Evolutionary conservation across 202 grass and related monocot species (phyloP).

Genomic region (Saccharum hybrid): DNA sequence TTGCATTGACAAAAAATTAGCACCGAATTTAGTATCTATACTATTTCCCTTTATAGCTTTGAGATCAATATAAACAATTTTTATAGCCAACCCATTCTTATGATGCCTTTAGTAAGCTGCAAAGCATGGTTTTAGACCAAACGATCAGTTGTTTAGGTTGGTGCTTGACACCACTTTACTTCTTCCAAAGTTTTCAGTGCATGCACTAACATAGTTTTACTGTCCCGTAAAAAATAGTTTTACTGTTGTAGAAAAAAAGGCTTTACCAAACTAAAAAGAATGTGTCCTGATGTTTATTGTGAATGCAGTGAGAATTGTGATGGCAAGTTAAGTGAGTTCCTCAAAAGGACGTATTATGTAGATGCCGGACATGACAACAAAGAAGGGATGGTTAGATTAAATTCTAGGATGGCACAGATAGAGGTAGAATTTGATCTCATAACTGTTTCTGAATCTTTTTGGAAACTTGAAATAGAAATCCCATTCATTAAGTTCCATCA

Average conservation of each 20-base stretch:
- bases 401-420: constrained; percentile 71
- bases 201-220: neutral
- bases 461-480: constrained; percentile 9
- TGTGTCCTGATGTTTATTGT: constrained; percentile 28
- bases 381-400: constrained; percentile 84
- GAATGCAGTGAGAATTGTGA: constrained; percentile 82
- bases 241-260: neutral
- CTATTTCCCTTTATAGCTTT: neutral
- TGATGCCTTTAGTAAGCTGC: neutral
- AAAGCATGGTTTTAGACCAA: constrained; percentile 8
- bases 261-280: neutral
- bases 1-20: neutral
- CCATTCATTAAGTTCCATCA: constrained; percentile 16
- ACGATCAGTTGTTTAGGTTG: neutral
- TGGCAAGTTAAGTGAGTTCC: constrained; percentile 83
- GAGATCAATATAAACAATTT: constrained; percentile 14
- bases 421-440: constrained; percentile 54
- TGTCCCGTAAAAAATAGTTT: neutral
- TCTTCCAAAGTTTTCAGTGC: constrained; percentile 24
- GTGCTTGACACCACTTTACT: neutral
- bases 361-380: constrained; percentile 79
- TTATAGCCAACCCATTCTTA: neutral
- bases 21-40: neutral
- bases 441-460: neutral
- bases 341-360: constrained; percentile 80